A percentile compares a stretch with the other conserved stretches of the same genome.
These are phyloP conservation scores for Candida labiduridarum DNA, from an alignment of 1,139 yeast species.

Conservation along the genomic window DNA sequence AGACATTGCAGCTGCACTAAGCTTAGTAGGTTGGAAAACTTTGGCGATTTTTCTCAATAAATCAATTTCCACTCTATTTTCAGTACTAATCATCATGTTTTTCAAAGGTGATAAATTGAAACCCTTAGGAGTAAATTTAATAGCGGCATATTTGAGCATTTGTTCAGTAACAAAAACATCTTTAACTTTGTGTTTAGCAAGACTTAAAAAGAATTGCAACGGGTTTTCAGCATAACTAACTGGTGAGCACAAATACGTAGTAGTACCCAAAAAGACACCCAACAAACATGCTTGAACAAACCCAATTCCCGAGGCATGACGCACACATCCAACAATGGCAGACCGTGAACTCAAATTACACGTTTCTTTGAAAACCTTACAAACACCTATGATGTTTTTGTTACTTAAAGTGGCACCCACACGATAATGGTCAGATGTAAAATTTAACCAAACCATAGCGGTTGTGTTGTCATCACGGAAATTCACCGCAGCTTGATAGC, in stretches of 20 bases:
- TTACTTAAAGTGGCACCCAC: conserved; percentile 69
- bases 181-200: conserved; percentile 79
- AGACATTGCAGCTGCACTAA: conserved; percentile 72
- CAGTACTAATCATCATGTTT: conserved; percentile 83
- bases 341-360: conserved; percentile 75
- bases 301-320: conserved; percentile 85
- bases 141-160: conserved; percentile 77
- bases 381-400: conserved; percentile 68
- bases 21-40: conserved; percentile 63
- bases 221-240: conserved; percentile 80
- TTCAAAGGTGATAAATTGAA: conserved; percentile 65
- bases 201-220: conserved; percentile 65
- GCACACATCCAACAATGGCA: conserved; percentile 83
- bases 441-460: conserved; percentile 67
- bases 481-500: conserved; percentile 46
- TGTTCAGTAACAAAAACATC: conserved; percentile 87
- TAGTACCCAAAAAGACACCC: conserved; percentile 85
- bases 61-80: conserved; percentile 70
- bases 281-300: conserved; percentile 79
- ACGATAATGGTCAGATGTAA: conserved; percentile 74
- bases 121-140: conserved; percentile 64
- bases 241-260: conserved; percentile 81
- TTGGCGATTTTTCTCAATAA: conserved; percentile 61
- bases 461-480: conserved; percentile 44
- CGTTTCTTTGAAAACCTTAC: conserved; percentile 90